A percentile compares a stretch with the other conserved stretches of the same genome.
Conservation (phyloP, 1,284 basidiomycete genomes). For the Sporisorium scitamineum region DNA sequence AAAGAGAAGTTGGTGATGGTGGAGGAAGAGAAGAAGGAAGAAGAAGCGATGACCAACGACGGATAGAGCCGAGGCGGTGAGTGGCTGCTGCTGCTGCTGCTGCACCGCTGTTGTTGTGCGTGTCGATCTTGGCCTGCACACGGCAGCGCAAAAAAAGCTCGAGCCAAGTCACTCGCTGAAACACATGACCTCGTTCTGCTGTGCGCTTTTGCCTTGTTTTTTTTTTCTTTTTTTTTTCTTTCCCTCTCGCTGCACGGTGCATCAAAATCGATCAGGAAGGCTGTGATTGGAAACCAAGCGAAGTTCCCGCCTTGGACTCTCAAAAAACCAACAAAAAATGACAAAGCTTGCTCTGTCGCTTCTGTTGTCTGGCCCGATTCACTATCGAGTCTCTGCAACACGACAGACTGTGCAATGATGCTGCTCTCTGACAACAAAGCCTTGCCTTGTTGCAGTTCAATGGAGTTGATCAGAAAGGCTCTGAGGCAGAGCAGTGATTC, state of each 20-base stretch:
- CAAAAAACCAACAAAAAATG: neutral
- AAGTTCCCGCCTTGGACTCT: constrained; percentile 7
- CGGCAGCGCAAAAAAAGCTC: constrained; percentile 6
- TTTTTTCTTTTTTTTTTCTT: no score
- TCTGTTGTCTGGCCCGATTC: neutral
- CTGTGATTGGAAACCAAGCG: constrained; percentile 29
- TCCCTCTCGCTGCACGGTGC: constrained; percentile 20
- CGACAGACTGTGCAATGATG: neutral
- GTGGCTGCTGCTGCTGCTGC: constrained; percentile 1
- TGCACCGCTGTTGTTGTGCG: constrained; percentile 7
- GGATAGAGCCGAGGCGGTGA: constrained; percentile 12
- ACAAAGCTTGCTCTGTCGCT: neutral
- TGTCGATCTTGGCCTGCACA: constrained; percentile 1
- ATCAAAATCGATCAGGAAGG: constrained; percentile 30
- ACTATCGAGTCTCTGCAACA: neutral
- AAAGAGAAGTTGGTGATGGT: constrained; percentile 15
- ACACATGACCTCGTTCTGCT: constrained; percentile 25
- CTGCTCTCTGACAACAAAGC: neutral
- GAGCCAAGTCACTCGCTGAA: constrained; percentile 4
- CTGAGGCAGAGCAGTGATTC: no score
- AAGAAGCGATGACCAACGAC: neutral
- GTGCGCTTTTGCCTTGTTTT: no score
- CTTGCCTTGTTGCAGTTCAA: neutral
- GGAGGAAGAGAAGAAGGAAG: constrained; percentile 8
- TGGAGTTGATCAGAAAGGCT: no score